These are phyloP conservation scores for Thraustochytrium sp. DNA, from an alignment of 352 stramenopile genomes.

Conservation along the genomic window DNA sequence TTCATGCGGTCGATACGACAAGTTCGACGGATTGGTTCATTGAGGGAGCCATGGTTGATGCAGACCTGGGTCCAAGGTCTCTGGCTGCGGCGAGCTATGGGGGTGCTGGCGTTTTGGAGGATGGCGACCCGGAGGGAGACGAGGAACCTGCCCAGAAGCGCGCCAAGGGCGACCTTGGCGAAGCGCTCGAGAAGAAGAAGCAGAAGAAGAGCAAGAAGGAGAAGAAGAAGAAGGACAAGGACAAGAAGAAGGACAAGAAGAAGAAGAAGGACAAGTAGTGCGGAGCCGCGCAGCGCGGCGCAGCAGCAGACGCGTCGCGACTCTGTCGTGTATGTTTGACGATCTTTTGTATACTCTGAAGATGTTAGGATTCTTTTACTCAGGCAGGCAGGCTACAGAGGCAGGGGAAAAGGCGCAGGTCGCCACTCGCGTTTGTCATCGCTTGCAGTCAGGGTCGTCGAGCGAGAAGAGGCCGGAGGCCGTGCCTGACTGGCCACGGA, in stretches of 20 bases:
- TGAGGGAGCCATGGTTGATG: slow-evolving; percentile 1
- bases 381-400: no score
- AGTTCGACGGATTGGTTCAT: slow-evolving; percentile 24
- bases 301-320: no score
- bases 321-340: no score
- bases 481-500: slow-evolving; percentile 66
- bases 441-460: not conserved
- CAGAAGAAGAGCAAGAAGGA: slow-evolving; percentile 36
- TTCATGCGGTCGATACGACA: not conserved
- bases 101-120: not conserved
- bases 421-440: no score
- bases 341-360: no score
- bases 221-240: slow-evolving; percentile 27
- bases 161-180: not conserved
- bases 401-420: no score
- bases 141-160: not conserved
- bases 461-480: slow-evolving; percentile 64
- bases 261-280: not conserved
- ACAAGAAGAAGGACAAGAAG: not conserved
- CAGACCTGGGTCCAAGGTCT: not conserved
- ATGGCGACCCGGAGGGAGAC: not conserved
- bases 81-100: not conserved
- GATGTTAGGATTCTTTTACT: no score
- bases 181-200: not conserved
- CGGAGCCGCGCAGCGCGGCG: no score